phyloP scores from a whole-genome alignment of 2,329 filamentous ascomycete genomes.

The Alternaria consortialis region DNA sequence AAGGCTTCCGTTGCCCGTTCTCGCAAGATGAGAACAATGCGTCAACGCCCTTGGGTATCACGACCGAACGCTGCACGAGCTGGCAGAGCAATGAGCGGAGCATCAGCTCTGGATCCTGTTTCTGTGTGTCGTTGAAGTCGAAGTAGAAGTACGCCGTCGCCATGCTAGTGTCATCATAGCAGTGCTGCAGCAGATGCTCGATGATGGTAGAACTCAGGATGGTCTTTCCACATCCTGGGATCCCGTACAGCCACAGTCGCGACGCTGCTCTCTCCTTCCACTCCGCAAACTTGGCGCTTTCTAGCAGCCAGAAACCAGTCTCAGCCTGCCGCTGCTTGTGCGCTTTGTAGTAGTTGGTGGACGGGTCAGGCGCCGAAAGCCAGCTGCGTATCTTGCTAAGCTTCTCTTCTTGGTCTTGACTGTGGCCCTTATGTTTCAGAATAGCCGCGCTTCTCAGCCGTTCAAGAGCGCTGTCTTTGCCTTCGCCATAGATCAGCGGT shows the following conservation, averaged over 20 bases:
- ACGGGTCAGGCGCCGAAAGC: constrained; percentile 50
- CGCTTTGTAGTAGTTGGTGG: constrained; percentile 47
- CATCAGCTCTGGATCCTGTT: constrained; percentile 48
- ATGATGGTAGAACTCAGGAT: constrained; percentile 52
- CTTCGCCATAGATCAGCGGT: constrained; percentile 24
- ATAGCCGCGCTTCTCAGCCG: constrained; percentile 17
- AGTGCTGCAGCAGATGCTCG: constrained; percentile 35
- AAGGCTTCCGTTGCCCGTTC: constrained; percentile 35
- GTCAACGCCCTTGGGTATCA: constrained; percentile 31
- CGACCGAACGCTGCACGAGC: constrained; percentile 32
- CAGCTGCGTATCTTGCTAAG: constrained; percentile 28
- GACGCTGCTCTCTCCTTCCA: constrained; percentile 47
- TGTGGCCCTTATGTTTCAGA: too few species aligned
- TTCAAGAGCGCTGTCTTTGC: constrained; percentile 17
- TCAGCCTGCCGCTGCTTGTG: constrained; percentile 38
- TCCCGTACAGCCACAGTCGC: constrained; percentile 53
- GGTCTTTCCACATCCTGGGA: constrained; percentile 56
- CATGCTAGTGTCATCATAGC: constrained; percentile 10
- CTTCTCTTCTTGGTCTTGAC: constrained; percentile 4
- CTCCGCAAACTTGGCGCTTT: constrained; percentile 28
- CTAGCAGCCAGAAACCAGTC: constrained; percentile 52
- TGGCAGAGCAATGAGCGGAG: constrained; percentile 52
- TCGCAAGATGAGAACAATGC: constrained; percentile 39
- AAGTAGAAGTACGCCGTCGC: constrained; percentile 42
- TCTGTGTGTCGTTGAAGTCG: constrained; percentile 51